Base-by-base conservation (phyloP, 495 filamentous ascomycete genomes). In the Podospora bellae-mahoneyi region DNA sequence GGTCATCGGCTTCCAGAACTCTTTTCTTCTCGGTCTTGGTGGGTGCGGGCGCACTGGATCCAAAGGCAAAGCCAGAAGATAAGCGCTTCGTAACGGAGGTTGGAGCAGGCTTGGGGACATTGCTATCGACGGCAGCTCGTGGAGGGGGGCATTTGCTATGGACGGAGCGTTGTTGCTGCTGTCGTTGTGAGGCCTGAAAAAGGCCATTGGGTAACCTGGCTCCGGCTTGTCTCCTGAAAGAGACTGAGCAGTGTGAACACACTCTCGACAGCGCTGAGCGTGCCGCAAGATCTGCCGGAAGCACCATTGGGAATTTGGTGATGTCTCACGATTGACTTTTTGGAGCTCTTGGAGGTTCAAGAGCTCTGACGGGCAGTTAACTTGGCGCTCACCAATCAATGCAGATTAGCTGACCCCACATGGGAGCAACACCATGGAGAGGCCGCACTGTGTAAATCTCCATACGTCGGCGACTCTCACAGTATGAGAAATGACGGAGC, bases 1-100 rank as follows among this genome's bases (percentile, higher is more conserved):
- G 90, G 76, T 97, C 91, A 78, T 96, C 86, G 23, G 86, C 84
- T 69, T 85, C 82, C 59, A 97, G 84, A 48, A 95, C 80, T 18
- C 63, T 72, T 56, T 70, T 72, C 62, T 64, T 13, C 28, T n/a
- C 56, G 19, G 27, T 23, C n/a, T 32, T 56, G 48, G 68, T 23
- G 4, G 62, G n/a, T 5, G 53, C 4, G 4, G 19, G 23, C 54
- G 20, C n/a, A 44, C 34, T 60, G 23, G 68, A 60, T 59, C 53
- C 65, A 59, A 70, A 64, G 62, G 59, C 48, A 19, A 73, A 30
- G 6, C 69, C 69, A 5, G 73, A 73, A 3, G 69, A 66, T n/a
- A 71, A 58, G 10, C 74, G 72, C 56, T 64, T 76, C 19, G 67
- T 27, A 23, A 28, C 28, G 13, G 63, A 28, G 53, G 18, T 64